A percentile compares a stretch with the other conserved stretches of the same genome.
These are phyloP conservation scores for Mucor circinelloides DNA, from an alignment of 371 early-diverging fungal genomes.

Conservation along the genomic window DNA sequence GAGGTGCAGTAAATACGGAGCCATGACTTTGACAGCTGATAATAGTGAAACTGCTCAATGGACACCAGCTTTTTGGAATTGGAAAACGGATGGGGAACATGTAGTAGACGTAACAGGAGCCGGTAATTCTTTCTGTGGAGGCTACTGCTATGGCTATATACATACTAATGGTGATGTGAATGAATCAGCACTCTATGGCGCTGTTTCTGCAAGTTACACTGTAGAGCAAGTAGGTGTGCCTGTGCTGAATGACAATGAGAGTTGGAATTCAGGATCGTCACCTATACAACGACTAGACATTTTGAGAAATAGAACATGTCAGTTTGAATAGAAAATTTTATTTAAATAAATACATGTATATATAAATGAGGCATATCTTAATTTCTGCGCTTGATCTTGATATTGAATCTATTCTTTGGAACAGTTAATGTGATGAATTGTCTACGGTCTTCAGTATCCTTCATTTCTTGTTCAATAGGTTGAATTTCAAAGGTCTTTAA, in stretches of 20 bases:
- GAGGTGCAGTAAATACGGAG: constrained; percentile 41
- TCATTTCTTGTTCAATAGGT: constrained; percentile 29
- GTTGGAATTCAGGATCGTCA: constrained; percentile 37
- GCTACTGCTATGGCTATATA: constrained; percentile 37
- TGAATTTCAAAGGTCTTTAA: constrained; percentile 34
- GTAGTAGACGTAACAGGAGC: constrained; percentile 53
- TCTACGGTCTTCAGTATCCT: constrained; percentile 20
- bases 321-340: not conserved
- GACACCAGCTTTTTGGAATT: constrained; percentile 44
- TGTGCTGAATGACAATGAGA: not conserved
- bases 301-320: constrained; percentile 14
- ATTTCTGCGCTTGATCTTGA: constrained; percentile 22
- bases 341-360: not conserved
- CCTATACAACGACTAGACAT: constrained; percentile 25
- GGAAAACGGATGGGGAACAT: constrained; percentile 5
- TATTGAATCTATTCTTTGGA: constrained; percentile 29
- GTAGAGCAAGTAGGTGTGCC: constrained; percentile 53
- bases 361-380: not conserved
- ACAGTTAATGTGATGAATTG: constrained; percentile 34
- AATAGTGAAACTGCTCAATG: constrained; percentile 7
- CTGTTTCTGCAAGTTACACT: constrained; percentile 45
- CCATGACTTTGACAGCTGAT: constrained; percentile 9
- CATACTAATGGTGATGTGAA: constrained; percentile 29
- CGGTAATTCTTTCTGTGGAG: constrained; percentile 54
- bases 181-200: constrained; percentile 38